phyloP scores from a whole-genome alignment of 169 alveolate genomes.

The Babesia sp. region DNA sequence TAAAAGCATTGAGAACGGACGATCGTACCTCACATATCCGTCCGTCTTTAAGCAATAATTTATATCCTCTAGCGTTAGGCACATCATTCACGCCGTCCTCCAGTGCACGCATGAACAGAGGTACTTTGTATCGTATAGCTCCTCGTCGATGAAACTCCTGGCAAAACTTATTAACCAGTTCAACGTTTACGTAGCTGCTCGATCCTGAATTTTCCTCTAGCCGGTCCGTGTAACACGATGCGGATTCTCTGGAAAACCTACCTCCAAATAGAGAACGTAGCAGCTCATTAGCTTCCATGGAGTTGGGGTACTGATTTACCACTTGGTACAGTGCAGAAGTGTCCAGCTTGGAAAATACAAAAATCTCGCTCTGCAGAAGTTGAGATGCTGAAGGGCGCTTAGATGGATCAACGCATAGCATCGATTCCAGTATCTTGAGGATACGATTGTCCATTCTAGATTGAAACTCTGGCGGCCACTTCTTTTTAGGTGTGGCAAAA shows the following conservation, averaged over 20 bases:
- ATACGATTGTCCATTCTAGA: constrained; percentile 63
- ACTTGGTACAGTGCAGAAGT: constrained; percentile 66
- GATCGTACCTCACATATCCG: constrained; percentile 47
- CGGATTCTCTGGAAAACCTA: constrained; percentile 34
- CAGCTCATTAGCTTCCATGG: constrained; percentile 73
- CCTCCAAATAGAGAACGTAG: constrained; percentile 70
- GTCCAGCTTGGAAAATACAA: constrained; percentile 65
- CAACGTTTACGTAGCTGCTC: constrained; percentile 61
- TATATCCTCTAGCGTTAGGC: background rate
- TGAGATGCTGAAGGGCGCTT: constrained; percentile 74
- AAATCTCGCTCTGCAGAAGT: constrained; percentile 70
- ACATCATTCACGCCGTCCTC: background rate
- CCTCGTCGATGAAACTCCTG: constrained; percentile 64
- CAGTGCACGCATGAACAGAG: constrained; percentile 9
- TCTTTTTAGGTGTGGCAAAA: constrained; percentile 56
- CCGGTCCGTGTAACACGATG: constrained; percentile 30
- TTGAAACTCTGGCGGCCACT: constrained; percentile 72
- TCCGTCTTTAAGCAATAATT: constrained; percentile 45
- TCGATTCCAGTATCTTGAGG: constrained; percentile 67
- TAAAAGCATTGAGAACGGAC: constrained; percentile 41
- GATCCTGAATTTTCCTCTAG: constrained; percentile 13
- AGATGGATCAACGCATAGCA: constrained; percentile 71
- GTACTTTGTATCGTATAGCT: constrained; percentile 44
- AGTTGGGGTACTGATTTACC: constrained; percentile 70
- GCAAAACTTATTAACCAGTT: constrained; percentile 44